A percentile compares a stretch with the other conserved stretches of the same genome.
phyloP scores from a whole-genome alignment of 1,284 basidiomycete species.

The Cerrena zonata region DNA sequence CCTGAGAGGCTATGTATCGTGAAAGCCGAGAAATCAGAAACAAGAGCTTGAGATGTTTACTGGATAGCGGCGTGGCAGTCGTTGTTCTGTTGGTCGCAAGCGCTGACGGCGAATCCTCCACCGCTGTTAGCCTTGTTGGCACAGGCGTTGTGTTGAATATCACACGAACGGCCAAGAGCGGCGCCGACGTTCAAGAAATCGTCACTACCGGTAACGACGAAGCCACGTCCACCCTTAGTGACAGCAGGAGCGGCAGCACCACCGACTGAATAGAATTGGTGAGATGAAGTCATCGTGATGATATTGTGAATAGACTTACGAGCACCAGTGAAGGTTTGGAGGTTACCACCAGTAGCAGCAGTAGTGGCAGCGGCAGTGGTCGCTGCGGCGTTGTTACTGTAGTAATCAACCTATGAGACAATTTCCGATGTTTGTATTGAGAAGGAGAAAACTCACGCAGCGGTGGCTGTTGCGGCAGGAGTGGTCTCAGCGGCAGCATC shows the following conservation, averaged over 20 bases:
- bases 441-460: too few relatives aligned
- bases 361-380: constrained; percentile 17
- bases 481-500: constrained; percentile 19
- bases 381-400: not conserved
- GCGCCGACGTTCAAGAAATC: constrained; percentile 45
- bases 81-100: constrained; percentile 23
- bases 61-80: constrained; percentile 15
- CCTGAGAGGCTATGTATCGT: not conserved
- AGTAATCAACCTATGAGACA: too few relatives aligned
- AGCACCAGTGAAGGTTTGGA: constrained; percentile 51
- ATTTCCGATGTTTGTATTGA: too few relatives aligned
- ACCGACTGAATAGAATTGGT: constrained; percentile 27
- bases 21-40: not conserved
- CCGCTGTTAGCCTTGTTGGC: constrained; percentile 20
- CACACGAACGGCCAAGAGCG: constrained; percentile 53
- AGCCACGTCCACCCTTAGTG: constrained; percentile 39
- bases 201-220: constrained; percentile 38
- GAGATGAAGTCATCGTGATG: not conserved
- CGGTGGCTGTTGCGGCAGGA: constrained; percentile 3
- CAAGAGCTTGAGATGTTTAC: not conserved
- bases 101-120: constrained; percentile 17
- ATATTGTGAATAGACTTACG: constrained; percentile 12
- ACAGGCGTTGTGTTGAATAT: constrained; percentile 45
- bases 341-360: constrained; percentile 29
- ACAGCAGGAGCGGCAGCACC: constrained; percentile 40